Base-by-base conservation (phyloP, 78 protist genomes). In the Dictyostelium capitatum region DNA sequence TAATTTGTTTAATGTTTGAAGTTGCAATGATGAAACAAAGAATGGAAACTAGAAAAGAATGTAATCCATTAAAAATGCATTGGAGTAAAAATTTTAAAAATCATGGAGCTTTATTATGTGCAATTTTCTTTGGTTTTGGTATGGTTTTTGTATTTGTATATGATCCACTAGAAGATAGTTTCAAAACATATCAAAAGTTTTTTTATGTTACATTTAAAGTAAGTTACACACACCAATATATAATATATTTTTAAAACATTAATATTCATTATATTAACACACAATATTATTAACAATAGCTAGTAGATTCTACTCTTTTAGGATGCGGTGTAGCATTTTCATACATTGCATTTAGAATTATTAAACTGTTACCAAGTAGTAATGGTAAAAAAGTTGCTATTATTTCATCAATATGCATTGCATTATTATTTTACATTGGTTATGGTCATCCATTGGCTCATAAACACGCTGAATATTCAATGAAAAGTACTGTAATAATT, bases 1-100 rank as follows among this genome's bases (percentile, higher is more conserved):
- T 84, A 72, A 84, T 84, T 30, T 56, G 23, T 28, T 48, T 84
- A 30, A 84, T 84, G 91, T 84, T 73, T 57, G 91, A 84, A 74
- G 91, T 84, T 56, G 82, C 81, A 11, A 84, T 84, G 82, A 84
- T 84, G 91, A 84, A 79, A 59, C 30, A 74, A 47, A 84, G 74
- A 51, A 54, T 74, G 77, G 48, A 50, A 14, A 37, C 41, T 3
- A 69, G 91, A 43, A 74, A 54, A 69, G 90, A 82, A 25, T 12
- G 23, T 19, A 69, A 82, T 20, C 90, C 90, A 41, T 43, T 82
- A 4, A 57, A 65, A 67, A 51, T 46, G 48, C 19, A 72, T 43
- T 69, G 59, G 53, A 28, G 19, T 14, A 30, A 69, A 5, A 82
- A 82, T 53, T 57, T 82, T 15, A 82, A 69, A 30, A 30, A 57